Evolutionary conservation across 2,329 filamentous ascomycete genomes (phyloP).

Genomic region (Diaporthe citriasiana): DNA sequence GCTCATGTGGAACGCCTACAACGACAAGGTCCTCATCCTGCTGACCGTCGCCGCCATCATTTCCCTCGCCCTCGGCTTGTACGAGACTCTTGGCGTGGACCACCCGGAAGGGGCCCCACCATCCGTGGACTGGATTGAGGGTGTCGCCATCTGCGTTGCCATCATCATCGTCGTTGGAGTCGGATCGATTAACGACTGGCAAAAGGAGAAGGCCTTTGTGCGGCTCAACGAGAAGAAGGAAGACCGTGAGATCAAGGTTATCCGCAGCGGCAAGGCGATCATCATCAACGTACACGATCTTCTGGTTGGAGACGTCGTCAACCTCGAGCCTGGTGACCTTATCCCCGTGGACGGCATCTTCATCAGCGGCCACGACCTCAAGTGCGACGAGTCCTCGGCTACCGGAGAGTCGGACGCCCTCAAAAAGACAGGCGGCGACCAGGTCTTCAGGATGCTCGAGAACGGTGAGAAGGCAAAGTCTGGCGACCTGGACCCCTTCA

Average conservation of each 20-base stretch:
- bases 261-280: slow-evolving; percentile 73
- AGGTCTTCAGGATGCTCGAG: slow-evolving; percentile 69
- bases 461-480: slow-evolving; percentile 56
- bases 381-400: slow-evolving; percentile 78
- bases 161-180: slow-evolving; percentile 73
- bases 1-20: slow-evolving; percentile 78
- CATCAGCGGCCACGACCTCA: slow-evolving; percentile 74
- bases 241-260: slow-evolving; percentile 72
- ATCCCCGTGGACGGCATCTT: slow-evolving; percentile 77
- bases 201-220: slow-evolving; percentile 73
- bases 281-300: slow-evolving; percentile 75
- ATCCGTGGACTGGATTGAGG: slow-evolving; percentile 73
- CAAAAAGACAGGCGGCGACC: slow-evolving; percentile 72
- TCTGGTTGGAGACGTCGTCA: slow-evolving; percentile 75
- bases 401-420: slow-evolving; percentile 80
- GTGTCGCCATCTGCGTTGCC: slow-evolving; percentile 72
- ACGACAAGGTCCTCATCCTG: slow-evolving; percentile 80
- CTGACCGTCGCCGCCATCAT: slow-evolving; percentile 77
- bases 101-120: slow-evolving; percentile 56
- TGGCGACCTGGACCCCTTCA: slow-evolving; percentile 74
- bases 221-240: slow-evolving; percentile 71
- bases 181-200: slow-evolving; percentile 73
- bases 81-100: slow-evolving; percentile 70
- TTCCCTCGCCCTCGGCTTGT: slow-evolving; percentile 78
- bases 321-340: slow-evolving; percentile 77